Evolutionary conservation across 805 yeast species (phyloP).

Genomic region (Nakazawaea wickerhamii): DNA sequence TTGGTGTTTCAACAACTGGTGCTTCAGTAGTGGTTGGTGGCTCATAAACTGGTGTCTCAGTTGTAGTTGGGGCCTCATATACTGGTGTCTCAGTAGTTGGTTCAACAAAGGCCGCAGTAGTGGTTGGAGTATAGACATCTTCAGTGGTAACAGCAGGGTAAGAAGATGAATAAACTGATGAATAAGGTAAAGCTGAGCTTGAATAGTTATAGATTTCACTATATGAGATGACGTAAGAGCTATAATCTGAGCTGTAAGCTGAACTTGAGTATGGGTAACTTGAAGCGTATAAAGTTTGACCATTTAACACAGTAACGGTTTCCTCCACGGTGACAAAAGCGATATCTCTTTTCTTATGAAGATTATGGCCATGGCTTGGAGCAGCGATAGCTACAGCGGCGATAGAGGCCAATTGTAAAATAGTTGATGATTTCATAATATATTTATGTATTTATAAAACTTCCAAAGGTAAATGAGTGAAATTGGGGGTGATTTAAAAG

Average conservation of each 20-base stretch:
- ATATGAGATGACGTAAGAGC: background rate
- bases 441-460: background rate
- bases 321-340: constrained; percentile 3
- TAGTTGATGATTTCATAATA: background rate
- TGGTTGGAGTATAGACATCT: constrained; percentile 11
- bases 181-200: too few species aligned
- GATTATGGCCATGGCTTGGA: constrained; percentile 1
- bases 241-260: background rate
- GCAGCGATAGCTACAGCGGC: constrained; percentile 4
- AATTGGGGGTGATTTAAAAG: too few species aligned
- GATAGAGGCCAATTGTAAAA: constrained; percentile 1
- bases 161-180: constrained; percentile 7
- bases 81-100: constrained; percentile 16
- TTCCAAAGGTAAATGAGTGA: too few species aligned
- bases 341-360: constrained; percentile 5
- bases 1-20: constrained; percentile 3
- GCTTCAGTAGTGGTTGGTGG: constrained; percentile 13
- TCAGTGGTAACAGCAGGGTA: constrained; percentile 6
- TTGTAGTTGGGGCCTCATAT: constrained; percentile 17
- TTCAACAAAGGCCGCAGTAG: constrained; percentile 17
- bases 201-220: background rate
- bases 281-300: constrained; percentile 4
- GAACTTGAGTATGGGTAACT: background rate
- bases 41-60: constrained; percentile 17
- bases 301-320: constrained; percentile 9